phyloP scores from a whole-genome alignment of 768 basidiomycete genomes.

The Saitozyma sp. region DNA sequence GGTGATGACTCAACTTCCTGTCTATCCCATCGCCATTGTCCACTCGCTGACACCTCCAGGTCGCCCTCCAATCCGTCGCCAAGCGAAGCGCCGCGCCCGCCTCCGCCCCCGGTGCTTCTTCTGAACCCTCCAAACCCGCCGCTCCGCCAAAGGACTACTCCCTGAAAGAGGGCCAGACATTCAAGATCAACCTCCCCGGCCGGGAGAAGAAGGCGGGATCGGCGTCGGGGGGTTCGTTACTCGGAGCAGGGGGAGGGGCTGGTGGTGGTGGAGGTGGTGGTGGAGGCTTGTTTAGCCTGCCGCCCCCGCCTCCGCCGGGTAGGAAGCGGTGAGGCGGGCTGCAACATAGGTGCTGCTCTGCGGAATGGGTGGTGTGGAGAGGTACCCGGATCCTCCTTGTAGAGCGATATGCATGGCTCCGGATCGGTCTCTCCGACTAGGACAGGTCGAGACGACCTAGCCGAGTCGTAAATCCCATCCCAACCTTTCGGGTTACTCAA shows the following conservation, averaged over 20 bases:
- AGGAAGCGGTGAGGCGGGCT: conserved; percentile 8
- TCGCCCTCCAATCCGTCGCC: conserved; percentile 56
- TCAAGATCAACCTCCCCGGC: conserved; percentile 85
- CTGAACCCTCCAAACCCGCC: conserved; percentile 69
- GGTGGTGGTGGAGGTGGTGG: conserved; percentile 20
- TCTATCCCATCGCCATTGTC: too few relatives aligned
- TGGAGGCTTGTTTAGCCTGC: conserved; percentile 39
- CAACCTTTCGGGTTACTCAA: too few relatives aligned
- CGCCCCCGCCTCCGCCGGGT: conserved; percentile 45
- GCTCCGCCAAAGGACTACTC: conserved; percentile 92
- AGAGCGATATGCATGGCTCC: too few relatives aligned
- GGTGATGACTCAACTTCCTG: neutral
- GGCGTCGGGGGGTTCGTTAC: conserved; percentile 28
- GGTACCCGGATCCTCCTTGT: too few relatives aligned
- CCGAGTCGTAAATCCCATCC: too few relatives aligned
- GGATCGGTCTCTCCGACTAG: too few relatives aligned
- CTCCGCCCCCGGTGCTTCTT: conserved; percentile 26
- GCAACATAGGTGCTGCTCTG: too few relatives aligned
- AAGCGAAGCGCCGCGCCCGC: conserved; percentile 57
- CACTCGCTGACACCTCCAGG: conserved; percentile 48
- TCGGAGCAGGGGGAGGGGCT: conserved; percentile 3
- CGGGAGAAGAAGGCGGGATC: conserved; percentile 28
- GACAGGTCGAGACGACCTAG: too few relatives aligned
- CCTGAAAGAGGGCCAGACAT: conserved; percentile 91
- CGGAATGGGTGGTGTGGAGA: too few relatives aligned